Base-by-base conservation (phyloP, 2,329 filamentous ascomycete genomes). In the Phialemonium atrogriseum region DNA sequence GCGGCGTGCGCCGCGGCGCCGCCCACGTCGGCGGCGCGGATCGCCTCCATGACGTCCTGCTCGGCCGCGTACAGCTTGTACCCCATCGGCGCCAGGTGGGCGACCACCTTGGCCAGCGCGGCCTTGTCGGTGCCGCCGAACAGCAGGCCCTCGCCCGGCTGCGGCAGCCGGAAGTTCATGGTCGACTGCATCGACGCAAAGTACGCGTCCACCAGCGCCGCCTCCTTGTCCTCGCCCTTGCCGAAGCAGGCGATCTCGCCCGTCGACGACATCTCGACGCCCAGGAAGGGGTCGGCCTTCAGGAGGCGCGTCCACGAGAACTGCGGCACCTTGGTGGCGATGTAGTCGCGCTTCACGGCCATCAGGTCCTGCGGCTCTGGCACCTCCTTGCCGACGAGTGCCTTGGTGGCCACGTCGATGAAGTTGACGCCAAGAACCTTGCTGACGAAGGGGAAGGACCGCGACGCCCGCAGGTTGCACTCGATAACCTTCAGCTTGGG, bases 241-340 rank as follows among this genome's bases (percentile, higher is more conserved):
- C 91, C 91, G 63, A 98, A 98, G 68, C 91, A 96, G 45, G 91
- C 91, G 72, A 98, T 94, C 65, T 98, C 91, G 59, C 91, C 91
- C 12, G 91, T 98, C 43, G 80, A 87, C 26, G 86, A 70, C 91
- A 98, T 98, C 64, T 98, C 91, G 35, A 98, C 91, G 37, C 91
- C 91, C 39, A 98, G 75, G 77, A 94, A 96, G 34, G 91, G 91
- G 53, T 98, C 91, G 31, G 91, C 91, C 48, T 91, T 91, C 28
- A 91, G 89, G 36, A 98, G 79, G 70, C 91, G 85, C 40, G 91
- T 96, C 91, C 91, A 98, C 10, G 85, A 91, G 75, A 98, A 98
- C 61, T 98, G 91, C 15, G 91, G 88, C 30, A 98, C 91, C 73
- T 98, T 98, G 58, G 88, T 94, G 19, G 91, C 91, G 31, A 94